Evolutionary conservation across 768 basidiomycete genomes (phyloP), one percentile per base, ranked within the genome.

Genomic region (Macrolepiota fuliginosa): DNA sequence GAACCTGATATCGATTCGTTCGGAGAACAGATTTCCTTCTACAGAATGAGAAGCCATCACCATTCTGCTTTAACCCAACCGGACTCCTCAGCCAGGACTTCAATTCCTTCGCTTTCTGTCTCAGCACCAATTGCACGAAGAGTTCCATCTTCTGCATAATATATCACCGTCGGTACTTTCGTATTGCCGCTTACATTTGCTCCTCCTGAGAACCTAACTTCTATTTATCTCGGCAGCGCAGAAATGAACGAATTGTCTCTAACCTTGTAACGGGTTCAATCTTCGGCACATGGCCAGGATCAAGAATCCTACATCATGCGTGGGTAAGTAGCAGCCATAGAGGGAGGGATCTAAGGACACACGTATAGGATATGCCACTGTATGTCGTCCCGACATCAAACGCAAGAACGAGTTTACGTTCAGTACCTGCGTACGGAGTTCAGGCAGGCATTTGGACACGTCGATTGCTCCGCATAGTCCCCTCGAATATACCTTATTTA

Each of bases 131-230:
- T 68, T 0, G 81, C 81, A 24, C 65, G 72, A 3, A 77, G 69
- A 1, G 24, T 35, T 2, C 79, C 81, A 17, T 71, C 59, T 7
- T 62, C 47, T 56, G 80, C 81, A 64, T 83, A 83, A 54, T 78
- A 79, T 22, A 83, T 57, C 22, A 81, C 66, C 0, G 80, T 78
- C 1, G 80, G 83, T 40, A 83, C 79, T 58, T 82, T 83, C 36
- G 73, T 75, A 58, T 81, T 76, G 1, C 79, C 77, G 1, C 76
- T 77, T 12, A 74, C 69, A 1, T 74, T 67, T 9, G 77, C 76
- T 63, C 80, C 80, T 1, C 73, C 76, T 1, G 80, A 81, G 62
- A 75, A 82, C 56, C 82, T 82, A 37, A 22, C 10, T 12, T 27
- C 10, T 11, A 22, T 49, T 12, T 22, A 32, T 47, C 19, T 57